Conservation (phyloP, 1,284 basidiomycete genomes). For the Tranzscheliella williamsii region DNA sequence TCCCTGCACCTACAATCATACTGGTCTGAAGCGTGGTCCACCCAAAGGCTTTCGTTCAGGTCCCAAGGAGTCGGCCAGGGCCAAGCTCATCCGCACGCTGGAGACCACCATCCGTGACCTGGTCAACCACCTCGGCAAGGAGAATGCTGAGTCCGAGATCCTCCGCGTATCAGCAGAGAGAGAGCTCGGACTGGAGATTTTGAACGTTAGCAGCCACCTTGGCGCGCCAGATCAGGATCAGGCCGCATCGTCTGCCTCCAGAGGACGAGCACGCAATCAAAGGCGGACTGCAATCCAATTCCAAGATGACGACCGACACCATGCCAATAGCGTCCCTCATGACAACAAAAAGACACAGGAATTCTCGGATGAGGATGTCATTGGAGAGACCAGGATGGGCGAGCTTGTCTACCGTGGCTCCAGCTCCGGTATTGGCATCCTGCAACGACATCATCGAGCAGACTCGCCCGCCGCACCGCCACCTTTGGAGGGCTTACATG, state of each 20-base stretch:
- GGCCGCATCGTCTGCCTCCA: too few relatives aligned
- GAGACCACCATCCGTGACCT: conserved; percentile 53
- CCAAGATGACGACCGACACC: not conserved
- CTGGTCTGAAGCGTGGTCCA: conserved; percentile 45
- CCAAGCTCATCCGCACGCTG: conserved; percentile 41
- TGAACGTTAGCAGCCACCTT: not conserved
- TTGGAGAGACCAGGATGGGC: conserved; percentile 37
- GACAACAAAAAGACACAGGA: conserved; percentile 19
- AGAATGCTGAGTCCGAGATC: conserved; percentile 40
- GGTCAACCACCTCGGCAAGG: conserved; percentile 39
- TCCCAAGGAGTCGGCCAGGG: conserved; percentile 48
- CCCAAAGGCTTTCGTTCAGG: conserved; percentile 53
- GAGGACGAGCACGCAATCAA: too few relatives aligned
- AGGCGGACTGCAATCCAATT: not conserved
- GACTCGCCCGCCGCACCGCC: conserved; percentile 19
- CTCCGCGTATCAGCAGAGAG: conserved; percentile 36
- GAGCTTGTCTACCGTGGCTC: conserved; percentile 51
- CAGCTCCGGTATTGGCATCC: conserved; percentile 48
- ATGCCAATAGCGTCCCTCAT: conserved; percentile 4
- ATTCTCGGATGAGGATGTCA: conserved; percentile 30
- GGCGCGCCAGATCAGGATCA: not conserved
- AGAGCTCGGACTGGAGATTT: conserved; percentile 7
- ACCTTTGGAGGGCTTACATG: conserved; percentile 8
- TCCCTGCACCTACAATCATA: conserved; percentile 47
- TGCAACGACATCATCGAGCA: conserved; percentile 39